Evolutionary conservation across 257 asterid species (phyloP).

Genomic region (Fraxinus anomala): DNA sequence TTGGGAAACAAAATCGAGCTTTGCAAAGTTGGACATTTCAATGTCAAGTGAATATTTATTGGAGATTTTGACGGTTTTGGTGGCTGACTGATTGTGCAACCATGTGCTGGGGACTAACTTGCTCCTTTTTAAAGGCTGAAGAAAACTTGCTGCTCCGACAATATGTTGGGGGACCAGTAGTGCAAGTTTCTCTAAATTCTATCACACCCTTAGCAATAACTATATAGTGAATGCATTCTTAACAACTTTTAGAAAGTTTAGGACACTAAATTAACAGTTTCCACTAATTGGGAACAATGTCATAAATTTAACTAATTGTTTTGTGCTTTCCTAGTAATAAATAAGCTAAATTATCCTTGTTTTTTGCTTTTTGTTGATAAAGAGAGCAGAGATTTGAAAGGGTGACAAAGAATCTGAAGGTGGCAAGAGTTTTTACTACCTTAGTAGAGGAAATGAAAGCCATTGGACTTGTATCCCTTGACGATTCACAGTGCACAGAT

Average conservation of each 20-base stretch:
- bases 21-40: not conserved
- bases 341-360: not conserved
- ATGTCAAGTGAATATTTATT: not conserved
- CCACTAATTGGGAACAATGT: not conserved
- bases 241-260: not conserved
- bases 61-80: not conserved
- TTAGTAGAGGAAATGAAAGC: conserved; percentile 98
- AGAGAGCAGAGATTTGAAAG: conserved; percentile 93
- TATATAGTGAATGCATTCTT: not conserved
- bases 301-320: not conserved
- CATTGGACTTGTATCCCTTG: conserved; percentile 70
- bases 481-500: conserved; percentile 85
- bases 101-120: not conserved
- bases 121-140: not conserved
- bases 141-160: not conserved
- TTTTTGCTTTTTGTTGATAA: conserved; percentile 22
- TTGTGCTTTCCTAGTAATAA: not conserved
- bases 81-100: not conserved
- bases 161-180: not conserved
- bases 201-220: not conserved
- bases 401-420: conserved; percentile 91
- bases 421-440: conserved; percentile 85
- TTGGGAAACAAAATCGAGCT: no score
- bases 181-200: not conserved
- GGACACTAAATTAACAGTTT: not conserved